Conservation (phyloP, 371 early-diverging fungal genomes). For the Zychaea mexicana region DNA sequence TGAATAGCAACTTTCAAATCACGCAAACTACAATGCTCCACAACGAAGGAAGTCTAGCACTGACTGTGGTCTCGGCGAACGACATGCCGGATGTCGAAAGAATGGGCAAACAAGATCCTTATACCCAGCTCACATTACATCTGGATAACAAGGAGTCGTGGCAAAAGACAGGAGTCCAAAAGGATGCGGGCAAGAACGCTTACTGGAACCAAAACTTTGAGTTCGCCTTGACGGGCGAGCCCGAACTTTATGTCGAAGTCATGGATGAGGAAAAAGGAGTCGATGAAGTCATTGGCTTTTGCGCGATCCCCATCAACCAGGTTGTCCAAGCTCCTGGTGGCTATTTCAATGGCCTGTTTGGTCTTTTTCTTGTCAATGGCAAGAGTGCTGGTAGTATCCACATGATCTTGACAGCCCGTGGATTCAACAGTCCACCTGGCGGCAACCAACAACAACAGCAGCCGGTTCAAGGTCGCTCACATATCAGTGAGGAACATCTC, state of each 20-base stretch:
- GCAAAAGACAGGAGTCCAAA: constrained; percentile 58
- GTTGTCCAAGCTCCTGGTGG: constrained; percentile 55
- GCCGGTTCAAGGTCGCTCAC: constrained; percentile 46
- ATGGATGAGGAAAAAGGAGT: constrained; percentile 51
- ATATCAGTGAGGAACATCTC: constrained; percentile 45
- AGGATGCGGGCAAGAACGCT: constrained; percentile 51
- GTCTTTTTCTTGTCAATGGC: constrained; percentile 46
- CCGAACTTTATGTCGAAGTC: constrained; percentile 57
- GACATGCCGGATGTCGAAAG: constrained; percentile 41
- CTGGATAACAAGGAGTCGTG: constrained; percentile 46
- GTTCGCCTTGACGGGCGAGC: constrained; percentile 47
- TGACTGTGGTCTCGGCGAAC: constrained; percentile 43
- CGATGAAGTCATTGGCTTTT: constrained; percentile 59
- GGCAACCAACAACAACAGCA: constrained; percentile 19
- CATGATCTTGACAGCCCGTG: constrained; percentile 47
- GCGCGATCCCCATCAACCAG: constrained; percentile 62
- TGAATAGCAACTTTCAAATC: too few relatives aligned
- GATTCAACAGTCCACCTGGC: constrained; percentile 50
- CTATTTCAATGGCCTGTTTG: constrained; percentile 49
- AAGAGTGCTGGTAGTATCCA: constrained; percentile 46
- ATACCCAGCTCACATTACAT: constrained; percentile 51
- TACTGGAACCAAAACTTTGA: constrained; percentile 60
- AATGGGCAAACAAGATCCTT: constrained; percentile 63
- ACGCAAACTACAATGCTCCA: constrained; percentile 12
- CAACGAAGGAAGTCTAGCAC: constrained; percentile 22